Evolutionary conservation across 495 filamentous ascomycete genomes (phyloP), one percentile per base, ranked within the genome.

Genomic region (Cladorrhinum samala): DNA sequence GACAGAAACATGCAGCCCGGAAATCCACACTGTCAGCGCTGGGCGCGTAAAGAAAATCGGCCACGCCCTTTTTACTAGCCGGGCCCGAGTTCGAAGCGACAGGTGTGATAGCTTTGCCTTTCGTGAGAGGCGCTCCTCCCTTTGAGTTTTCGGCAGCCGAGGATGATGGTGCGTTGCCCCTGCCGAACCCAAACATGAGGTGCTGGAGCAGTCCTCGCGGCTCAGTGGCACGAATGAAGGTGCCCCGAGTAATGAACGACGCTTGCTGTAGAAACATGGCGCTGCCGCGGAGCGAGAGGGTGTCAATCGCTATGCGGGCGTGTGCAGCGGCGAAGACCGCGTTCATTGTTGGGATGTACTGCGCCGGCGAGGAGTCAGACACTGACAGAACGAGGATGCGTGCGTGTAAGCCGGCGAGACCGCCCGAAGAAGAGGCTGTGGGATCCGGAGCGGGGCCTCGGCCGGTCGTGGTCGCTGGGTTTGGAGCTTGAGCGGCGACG

Each of bases 321-420:
- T 91, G 85, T 58, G 88, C 89, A 54, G 91, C 91, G 9, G 93
- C 94, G 69, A 98, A 98, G 38, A 96, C 95, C 57, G 83, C 79
- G 73, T 97, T 98, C 91, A 97, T 98, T 44, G 96, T 87, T 1
- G 92, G 88, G 51, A 97, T 96, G 72, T 98, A 98, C 66, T 96
- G 91, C 25, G 85, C 80, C 0, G 92, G 84, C 3, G 90, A 78
- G 70, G 88, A 86, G 55, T 86, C 86, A 20, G 88, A 89, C 25
- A 91, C 88, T 44, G 85, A 89, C 37, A 94, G 70, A 9, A 89
- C 81, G 48, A 98, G 68, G 61, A 97, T 95, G 38, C 94, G 87
- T n/a, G 86, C 83, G 61, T 88, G 82, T 9, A 95, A 69, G 41
- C 77, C 69, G 50, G 77, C 65, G 21, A 70, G 63, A 18, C 58